Conservation (phyloP, 2,329 filamentous ascomycete species). For the Malbranchea zuffiana region DNA sequence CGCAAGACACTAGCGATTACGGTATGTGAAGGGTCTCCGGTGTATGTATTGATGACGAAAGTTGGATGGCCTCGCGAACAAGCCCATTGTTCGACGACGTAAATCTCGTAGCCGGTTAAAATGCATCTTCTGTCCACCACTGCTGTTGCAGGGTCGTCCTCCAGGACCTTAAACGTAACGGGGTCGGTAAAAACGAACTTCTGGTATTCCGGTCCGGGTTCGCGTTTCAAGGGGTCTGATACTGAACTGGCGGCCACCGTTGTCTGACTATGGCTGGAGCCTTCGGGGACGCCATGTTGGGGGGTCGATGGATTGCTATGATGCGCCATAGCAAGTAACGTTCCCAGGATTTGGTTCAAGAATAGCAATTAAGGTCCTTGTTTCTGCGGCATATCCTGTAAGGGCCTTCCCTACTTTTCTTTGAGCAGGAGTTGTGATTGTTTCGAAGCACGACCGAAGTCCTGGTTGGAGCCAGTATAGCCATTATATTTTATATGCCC, state of each 20-base stretch:
- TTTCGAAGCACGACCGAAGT: too few species aligned
- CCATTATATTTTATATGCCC: too few species aligned
- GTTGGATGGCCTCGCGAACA: constrained; percentile 85
- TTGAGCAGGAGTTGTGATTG: too few species aligned
- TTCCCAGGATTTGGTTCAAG: too few species aligned
- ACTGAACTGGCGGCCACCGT: not conserved
- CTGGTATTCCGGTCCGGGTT: constrained; percentile 25
- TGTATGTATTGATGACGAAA: constrained; percentile 85
- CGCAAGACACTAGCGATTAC: constrained; percentile 71
- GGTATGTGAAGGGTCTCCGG: constrained; percentile 67
- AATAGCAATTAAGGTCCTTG: too few species aligned
- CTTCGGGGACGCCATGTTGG: too few species aligned
- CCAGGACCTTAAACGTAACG: constrained; percentile 62
- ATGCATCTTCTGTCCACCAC: constrained; percentile 61
- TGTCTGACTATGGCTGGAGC: not conserved
- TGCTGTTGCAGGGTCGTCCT: constrained; percentile 67
- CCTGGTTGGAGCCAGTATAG: too few species aligned
- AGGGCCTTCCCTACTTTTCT: too few species aligned
- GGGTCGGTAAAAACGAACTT: constrained; percentile 56
- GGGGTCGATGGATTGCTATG: too few species aligned
- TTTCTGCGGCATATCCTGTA: too few species aligned
- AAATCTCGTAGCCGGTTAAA: constrained; percentile 78
- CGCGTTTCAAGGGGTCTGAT: not conserved
- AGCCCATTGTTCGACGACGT: constrained; percentile 95
- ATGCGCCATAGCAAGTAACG: too few species aligned